phyloP scores from a whole-genome alignment of 202 grass and related monocot genomes.

The Alloteropsis angusta region DNA sequence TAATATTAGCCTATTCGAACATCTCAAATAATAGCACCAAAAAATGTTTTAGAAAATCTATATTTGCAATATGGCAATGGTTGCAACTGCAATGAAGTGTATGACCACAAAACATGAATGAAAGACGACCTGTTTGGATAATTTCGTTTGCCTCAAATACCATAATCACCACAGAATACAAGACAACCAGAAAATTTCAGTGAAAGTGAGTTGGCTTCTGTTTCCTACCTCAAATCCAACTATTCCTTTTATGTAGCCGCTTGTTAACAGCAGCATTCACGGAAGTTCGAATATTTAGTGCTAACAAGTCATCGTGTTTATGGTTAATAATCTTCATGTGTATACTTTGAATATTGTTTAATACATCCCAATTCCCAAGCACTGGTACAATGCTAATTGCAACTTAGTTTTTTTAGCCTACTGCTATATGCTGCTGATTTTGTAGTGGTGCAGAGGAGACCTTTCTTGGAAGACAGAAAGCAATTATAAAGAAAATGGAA shows the following conservation, averaged over 20 bases:
- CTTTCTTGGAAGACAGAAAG: slow-evolving; percentile 14
- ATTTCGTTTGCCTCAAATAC: background rate
- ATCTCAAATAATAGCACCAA: background rate
- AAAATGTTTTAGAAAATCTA: background rate
- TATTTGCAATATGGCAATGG: background rate
- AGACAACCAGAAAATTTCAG: background rate
- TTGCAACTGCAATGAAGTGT: background rate
- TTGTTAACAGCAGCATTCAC: background rate
- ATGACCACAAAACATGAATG: background rate
- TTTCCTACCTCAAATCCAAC: background rate
- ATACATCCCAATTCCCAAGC: background rate
- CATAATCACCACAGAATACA: background rate
- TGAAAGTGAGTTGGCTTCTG: background rate
- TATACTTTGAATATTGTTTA: background rate
- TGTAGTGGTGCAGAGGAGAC: slow-evolving; percentile 27
- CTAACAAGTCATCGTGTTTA: background rate
- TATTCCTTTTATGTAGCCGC: background rate
- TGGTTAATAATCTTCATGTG: background rate
- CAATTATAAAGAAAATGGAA: slow-evolving; percentile 21
- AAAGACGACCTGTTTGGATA: background rate
- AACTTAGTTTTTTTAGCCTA: background rate
- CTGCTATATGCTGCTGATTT: background rate
- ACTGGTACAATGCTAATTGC: background rate
- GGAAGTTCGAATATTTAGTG: slow-evolving; percentile 3
- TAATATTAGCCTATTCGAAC: background rate